Evolutionary conservation across 371 early-diverging fungal species (phyloP).

Genomic region (Apophysomyces elegans): DNA sequence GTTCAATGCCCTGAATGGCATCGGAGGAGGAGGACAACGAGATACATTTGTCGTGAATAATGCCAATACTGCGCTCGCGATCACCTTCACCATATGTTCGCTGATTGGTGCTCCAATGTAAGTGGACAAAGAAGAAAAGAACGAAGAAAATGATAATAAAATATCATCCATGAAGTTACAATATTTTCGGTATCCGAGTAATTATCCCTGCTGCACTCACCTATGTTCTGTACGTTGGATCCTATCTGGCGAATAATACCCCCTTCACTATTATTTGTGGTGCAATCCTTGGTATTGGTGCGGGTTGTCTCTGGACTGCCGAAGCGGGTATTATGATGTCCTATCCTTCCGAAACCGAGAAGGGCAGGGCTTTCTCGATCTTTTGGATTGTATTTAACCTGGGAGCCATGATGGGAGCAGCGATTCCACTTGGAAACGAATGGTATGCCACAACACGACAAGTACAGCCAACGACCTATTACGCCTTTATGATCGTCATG

Average conservation of each 20-base stretch:
- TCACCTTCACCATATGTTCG: constrained; percentile 71
- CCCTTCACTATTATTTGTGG: constrained; percentile 42
- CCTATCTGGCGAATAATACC: constrained; percentile 48
- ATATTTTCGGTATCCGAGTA: constrained; percentile 61
- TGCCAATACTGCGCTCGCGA: constrained; percentile 70
- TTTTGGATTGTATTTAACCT: constrained; percentile 86
- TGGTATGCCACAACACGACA: constrained; percentile 67
- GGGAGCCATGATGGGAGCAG: constrained; percentile 76
- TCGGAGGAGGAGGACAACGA: constrained; percentile 56
- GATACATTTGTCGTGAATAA: constrained; percentile 64
- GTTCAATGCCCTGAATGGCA: constrained; percentile 77
- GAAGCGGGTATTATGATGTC: constrained; percentile 85
- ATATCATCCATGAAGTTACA: constrained; percentile 35
- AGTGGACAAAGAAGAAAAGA: background rate
- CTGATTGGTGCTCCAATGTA: constrained; percentile 61
- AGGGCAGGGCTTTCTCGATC: constrained; percentile 70
- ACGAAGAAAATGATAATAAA: background rate
- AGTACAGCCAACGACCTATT: constrained; percentile 70
- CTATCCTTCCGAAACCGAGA: constrained; percentile 76
- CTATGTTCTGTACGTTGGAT: constrained; percentile 63
- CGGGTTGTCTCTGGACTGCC: constrained; percentile 39
- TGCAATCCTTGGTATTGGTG: constrained; percentile 43
- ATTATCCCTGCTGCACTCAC: constrained; percentile 58
- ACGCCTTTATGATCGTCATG: constrained; percentile 72
- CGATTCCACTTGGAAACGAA: constrained; percentile 70